Evolutionary conservation across 805 yeast genomes (phyloP), one percentile per base, ranked within the genome.

Genomic region (Suhomyces emberorum): DNA sequence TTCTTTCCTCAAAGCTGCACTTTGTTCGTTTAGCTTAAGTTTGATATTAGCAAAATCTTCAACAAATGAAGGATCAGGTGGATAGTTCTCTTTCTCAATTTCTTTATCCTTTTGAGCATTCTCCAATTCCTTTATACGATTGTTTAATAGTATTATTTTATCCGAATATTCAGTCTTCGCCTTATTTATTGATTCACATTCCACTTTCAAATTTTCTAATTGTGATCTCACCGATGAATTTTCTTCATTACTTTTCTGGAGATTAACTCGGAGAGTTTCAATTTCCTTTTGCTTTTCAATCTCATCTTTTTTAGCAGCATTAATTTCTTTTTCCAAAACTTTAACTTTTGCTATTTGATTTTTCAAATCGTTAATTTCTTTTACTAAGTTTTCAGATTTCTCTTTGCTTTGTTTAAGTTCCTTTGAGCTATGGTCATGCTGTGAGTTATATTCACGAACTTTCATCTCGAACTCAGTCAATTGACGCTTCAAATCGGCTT

Each of bases 11-110:
- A 78, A 47, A 3, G 63, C 50, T 7, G 77, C 79, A 40, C 69
- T 58, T 15, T 65, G 68, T 39, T 79, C 83, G 41, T 76, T 73
- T 15, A 79, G 53, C 40, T 74, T 73, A 7, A 76, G 54, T 35
- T 71, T 74, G 45, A 79, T 58, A 20, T 59, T 59, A 9, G 74
- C 69, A 47, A 65, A 75, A 31, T 76, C 81, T 34, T 57, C 62
- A 40, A 61, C 53, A 28, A 65, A 51, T n/a, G 48, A 42, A 3
- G 59, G 55, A 30, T 62, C 61, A 2, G 65, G 68, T 2, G 69
- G 65, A n/a, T 54, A 40, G 35, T 67, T 65, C 39, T 67, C 70
- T 40, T 62, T 65, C 23, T 63, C 61, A n/a, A 41, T 42, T 24
- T 49, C 60, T n/a, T 44, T 49, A 6, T 43, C 41, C 19, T 38